Evolutionary conservation across 2,329 filamentous ascomycete genomes (phyloP).

Genomic region (Claviceps humidiphila): DNA sequence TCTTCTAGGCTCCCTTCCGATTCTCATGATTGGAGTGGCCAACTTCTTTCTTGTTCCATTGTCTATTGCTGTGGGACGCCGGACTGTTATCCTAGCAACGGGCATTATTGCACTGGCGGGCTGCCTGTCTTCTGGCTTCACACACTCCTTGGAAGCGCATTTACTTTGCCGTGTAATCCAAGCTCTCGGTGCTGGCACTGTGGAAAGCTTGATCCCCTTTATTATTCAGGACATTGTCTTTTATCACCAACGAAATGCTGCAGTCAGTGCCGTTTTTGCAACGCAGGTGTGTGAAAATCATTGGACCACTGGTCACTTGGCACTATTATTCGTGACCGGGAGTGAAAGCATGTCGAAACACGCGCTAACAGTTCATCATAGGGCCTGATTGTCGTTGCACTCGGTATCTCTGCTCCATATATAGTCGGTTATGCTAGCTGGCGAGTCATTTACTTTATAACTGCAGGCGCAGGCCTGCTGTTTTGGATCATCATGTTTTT

Average conservation of each 20-base stretch:
- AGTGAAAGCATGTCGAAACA: no score
- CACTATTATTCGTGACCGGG: background rate
- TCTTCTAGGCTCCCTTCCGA: background rate
- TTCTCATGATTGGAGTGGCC: conserved; percentile 1
- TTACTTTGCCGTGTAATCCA: conserved; percentile 1
- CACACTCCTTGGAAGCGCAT: background rate
- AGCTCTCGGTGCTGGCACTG: conserved; percentile 1
- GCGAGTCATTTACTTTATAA: conserved; percentile 2
- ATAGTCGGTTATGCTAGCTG: conserved; percentile 1
- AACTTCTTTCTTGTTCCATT: conserved; percentile 3
- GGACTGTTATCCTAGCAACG: background rate
- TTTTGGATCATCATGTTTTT: conserved; percentile 1
- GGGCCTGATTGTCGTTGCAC: background rate
- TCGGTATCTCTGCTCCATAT: background rate
- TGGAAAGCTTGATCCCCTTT: conserved; percentile 2
- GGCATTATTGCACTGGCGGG: conserved; percentile 1
- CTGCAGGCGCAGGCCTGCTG: background rate
- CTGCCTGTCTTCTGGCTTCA: conserved; percentile 1
- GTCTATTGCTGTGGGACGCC: conserved; percentile 1
- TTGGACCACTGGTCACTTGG: background rate
- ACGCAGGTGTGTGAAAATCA: background rate
- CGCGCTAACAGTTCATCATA: background rate
- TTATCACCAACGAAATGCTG: conserved; percentile 2
- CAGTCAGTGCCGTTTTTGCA: conserved; percentile 1
- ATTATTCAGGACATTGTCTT: conserved; percentile 4